phyloP scores from a whole-genome alignment of 2,329 filamentous ascomycete species.

The Colletotrichum sp. region DNA sequence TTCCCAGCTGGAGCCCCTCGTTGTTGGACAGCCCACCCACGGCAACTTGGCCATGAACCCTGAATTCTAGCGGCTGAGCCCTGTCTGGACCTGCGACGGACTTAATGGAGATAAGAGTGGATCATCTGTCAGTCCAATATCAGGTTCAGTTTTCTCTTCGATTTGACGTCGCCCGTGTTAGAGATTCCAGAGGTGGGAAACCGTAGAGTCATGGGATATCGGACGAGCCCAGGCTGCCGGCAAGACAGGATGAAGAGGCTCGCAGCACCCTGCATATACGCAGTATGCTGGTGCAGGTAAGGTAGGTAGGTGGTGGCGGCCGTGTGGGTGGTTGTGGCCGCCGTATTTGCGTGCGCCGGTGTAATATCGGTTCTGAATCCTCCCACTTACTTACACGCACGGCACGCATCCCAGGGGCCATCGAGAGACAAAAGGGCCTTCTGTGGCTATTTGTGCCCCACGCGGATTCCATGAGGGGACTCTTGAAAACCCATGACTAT shows the following conservation, averaged over 20 bases:
- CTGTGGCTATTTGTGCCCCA: background rate
- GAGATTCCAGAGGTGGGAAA: background rate
- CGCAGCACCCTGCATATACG: background rate
- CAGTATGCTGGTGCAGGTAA: too few species aligned
- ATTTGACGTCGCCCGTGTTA: background rate
- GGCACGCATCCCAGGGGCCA: background rate
- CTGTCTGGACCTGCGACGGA: conserved; percentile 10
- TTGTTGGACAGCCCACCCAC: background rate
- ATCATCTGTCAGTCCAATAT: background rate
- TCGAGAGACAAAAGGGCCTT: background rate
- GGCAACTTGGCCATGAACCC: background rate
- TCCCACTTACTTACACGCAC: background rate
- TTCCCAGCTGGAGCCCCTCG: background rate
- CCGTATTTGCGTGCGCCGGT: background rate
- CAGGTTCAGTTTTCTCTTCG: background rate
- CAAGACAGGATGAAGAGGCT: background rate
- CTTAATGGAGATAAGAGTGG: conserved; percentile 11
- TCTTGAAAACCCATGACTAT: background rate
- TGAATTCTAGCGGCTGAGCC: background rate
- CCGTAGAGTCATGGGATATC: background rate
- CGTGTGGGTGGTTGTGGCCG: background rate
- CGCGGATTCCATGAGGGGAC: background rate
- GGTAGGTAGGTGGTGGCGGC: background rate
- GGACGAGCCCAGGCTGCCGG: background rate
- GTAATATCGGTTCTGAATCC: background rate